Conservation (phyloP, 2,329 filamentous ascomycete species). For the Stachybotrys chlorohalonatus region DNA sequence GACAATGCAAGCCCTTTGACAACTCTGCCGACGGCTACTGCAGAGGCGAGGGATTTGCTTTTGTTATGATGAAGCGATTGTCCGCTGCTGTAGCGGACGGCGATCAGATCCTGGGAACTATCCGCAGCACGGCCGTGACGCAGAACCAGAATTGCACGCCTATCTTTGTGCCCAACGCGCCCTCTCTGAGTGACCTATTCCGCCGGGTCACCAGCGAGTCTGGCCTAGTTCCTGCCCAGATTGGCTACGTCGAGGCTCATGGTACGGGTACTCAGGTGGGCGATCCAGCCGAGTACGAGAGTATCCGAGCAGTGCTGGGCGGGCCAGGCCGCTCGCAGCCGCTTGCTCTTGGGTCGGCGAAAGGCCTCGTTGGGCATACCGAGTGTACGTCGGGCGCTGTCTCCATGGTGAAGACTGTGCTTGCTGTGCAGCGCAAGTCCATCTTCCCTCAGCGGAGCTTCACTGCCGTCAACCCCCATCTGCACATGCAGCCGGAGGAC, state of each 20-base stretch:
- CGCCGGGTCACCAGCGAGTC: constrained; percentile 1
- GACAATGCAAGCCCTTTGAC: constrained; percentile 23
- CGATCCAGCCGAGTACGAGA: too few relatives aligned
- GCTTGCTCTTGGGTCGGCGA: too few relatives aligned
- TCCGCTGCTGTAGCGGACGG: constrained; percentile 35
- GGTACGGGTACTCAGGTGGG: constrained; percentile 23
- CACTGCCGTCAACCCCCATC: too few relatives aligned
- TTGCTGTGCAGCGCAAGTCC: too few relatives aligned
- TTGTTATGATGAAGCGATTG: constrained; percentile 38
- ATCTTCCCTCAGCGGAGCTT: too few relatives aligned
- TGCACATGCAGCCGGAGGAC: too few relatives aligned
- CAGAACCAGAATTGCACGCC: constrained; percentile 32
- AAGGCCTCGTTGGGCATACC: too few relatives aligned
- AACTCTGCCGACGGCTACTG: constrained; percentile 39
- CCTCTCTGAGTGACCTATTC: constrained; percentile 19
- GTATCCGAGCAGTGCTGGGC: too few relatives aligned
- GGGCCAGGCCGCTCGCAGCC: too few relatives aligned
- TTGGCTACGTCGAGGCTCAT: constrained; percentile 32
- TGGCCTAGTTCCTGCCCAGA: constrained; percentile 2
- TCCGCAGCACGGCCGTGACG: constrained; percentile 27
- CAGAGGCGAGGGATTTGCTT: constrained; percentile 36
- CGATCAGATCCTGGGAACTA: constrained; percentile 32
- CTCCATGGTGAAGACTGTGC: too few relatives aligned
- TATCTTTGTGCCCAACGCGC: constrained; percentile 31
- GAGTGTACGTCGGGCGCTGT: too few relatives aligned